A percentile compares a stretch with the other conserved stretches of the same genome.
These are phyloP conservation scores for Mrakia frigida DNA, from an alignment of 768 basidiomycete species.

Conservation along the genomic window DNA sequence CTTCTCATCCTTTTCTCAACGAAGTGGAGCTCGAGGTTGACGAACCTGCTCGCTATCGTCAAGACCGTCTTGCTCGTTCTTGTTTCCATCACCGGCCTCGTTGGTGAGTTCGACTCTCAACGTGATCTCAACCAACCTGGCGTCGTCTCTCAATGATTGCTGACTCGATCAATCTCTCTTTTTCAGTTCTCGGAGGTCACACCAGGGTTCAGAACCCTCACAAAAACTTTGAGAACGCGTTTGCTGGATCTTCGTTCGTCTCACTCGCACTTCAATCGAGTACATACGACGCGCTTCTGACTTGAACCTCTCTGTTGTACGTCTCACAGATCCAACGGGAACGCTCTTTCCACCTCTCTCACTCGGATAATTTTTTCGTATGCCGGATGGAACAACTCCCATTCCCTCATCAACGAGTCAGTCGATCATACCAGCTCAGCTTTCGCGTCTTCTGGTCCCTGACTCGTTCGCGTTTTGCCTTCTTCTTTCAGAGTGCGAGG, in stretches of 20 bases:
- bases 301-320: too few species aligned
- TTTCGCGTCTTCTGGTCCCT: too few species aligned
- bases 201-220: constrained; percentile 38
- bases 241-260: constrained; percentile 34
- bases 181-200: constrained; percentile 25
- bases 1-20: constrained; percentile 34
- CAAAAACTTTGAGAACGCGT: constrained; percentile 42
- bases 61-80: constrained; percentile 37
- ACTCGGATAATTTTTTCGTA: constrained; percentile 42
- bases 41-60: constrained; percentile 38
- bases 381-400: constrained; percentile 67
- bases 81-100: constrained; percentile 36
- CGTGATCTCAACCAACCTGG: too few species aligned
- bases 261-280: too few species aligned
- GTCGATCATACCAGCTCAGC: too few species aligned
- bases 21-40: constrained; percentile 40
- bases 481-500: constrained; percentile 29
- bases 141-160: too few species aligned
- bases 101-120: constrained; percentile 22
- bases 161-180: too few species aligned
- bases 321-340: not conserved
- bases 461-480: too few species aligned
- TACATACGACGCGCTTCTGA: too few species aligned
- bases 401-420: constrained; percentile 63
- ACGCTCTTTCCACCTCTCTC: not conserved